Conservation (phyloP, 371 early-diverging fungal genomes). For the Rhizopus sp. region DNA sequence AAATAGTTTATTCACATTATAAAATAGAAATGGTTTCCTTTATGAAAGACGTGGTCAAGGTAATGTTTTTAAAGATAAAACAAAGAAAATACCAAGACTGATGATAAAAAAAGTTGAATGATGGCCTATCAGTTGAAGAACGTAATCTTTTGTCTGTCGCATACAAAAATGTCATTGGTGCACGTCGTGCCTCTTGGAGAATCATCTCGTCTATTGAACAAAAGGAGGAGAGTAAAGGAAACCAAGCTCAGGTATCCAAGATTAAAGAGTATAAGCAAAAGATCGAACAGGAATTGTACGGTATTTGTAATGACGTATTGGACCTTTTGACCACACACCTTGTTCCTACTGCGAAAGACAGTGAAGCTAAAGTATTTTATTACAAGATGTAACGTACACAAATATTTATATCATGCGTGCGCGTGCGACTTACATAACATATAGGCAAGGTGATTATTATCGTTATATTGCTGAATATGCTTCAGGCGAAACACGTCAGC, state of each 20-base stretch:
- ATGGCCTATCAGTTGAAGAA: conserved; percentile 94
- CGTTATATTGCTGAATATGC: conserved; percentile 99
- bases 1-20: not conserved
- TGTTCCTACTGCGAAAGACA: conserved; percentile 82
- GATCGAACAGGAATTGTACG: conserved; percentile 94
- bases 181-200: conserved; percentile 99
- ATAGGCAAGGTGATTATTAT: conserved; percentile 99
- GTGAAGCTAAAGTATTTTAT: conserved; percentile 98
- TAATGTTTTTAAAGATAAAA: conserved; percentile 26
- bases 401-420: conserved; percentile 1
- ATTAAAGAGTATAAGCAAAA: conserved; percentile 90
- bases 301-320: conserved; percentile 96
- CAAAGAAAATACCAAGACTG: not conserved
- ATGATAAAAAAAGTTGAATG: conserved; percentile 31
- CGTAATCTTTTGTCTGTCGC: conserved; percentile 99
- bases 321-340: conserved; percentile 86
- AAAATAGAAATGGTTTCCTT: conserved; percentile 89
- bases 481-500: conserved; percentile 83
- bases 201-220: conserved; percentile 98
- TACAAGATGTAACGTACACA: conserved; percentile 90
- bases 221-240: conserved; percentile 95
- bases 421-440: not conserved
- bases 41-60: conserved; percentile 87
- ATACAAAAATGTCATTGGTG: conserved; percentile 99
- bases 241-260: conserved; percentile 80